Base-by-base conservation (phyloP, 2,329 filamentous ascomycete genomes). In the Ophiostoma ips region DNA sequence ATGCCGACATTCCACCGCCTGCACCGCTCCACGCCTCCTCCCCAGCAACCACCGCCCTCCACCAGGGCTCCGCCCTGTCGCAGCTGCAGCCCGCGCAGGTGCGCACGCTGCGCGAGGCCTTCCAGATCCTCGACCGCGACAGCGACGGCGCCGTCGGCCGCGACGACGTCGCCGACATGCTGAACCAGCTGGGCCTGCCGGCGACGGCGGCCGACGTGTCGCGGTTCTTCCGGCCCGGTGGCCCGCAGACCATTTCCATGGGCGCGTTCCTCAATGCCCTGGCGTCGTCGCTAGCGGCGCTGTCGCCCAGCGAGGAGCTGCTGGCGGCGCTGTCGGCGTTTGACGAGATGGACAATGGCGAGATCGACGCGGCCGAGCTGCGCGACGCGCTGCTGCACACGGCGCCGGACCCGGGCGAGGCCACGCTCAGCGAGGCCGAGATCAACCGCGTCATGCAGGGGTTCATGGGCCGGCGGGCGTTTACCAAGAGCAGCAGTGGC, bases 311-410 rank as follows among this genome's bases (percentile, higher is more conserved):
- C 19, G 75, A 79, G 15, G 92, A 98, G 62, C 75, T 98, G 10
- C 70, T 87, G 18, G 90, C 88, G 1, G 92, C 92, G 0, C 90
- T 98, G 58, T 87, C 87, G 2, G 92, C 92, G 0, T 96, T 96
- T 62, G 92, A 98, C 61, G 86, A 94, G 55, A 88, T 94, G 55
- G 92, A 98, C 63, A 92, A 85, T 59, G 92, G 92, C 3, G 88
- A 95, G 65, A 80, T 96, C 36, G 88, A 96, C 61, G 68, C 94
- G 18, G 75, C 70, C 0, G 87, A 95, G 64, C 67, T 98, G 55
- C 79, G 84, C 43, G 86, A 92, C 58, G 87, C 90, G 0, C 65
- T 98, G 41, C 66, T 95, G 37, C 77, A 88, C 56, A 95, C 88
- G 1, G 79, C 81, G 0, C 86, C 87, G 0, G 87, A 94, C 57